Conservation (phyloP, 2,329 filamentous ascomycete genomes). For the Fusarium mexicanum region DNA sequence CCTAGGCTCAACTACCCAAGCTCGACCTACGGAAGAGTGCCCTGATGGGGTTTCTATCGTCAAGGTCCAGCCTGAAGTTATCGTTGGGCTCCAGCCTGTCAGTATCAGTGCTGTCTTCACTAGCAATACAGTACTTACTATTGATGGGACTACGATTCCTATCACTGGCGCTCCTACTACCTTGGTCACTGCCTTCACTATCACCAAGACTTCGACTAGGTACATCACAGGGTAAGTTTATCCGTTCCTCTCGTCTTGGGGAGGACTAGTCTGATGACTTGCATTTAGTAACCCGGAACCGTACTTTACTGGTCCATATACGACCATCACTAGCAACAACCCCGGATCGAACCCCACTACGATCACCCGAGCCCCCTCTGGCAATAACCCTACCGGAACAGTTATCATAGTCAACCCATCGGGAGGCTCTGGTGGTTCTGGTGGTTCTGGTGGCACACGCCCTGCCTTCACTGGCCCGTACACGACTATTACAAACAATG, state of each 20-base stretch:
- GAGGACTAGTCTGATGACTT: background rate
- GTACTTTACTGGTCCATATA: background rate
- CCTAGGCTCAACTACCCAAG: background rate
- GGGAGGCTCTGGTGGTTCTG: no score
- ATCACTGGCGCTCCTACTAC: slow-evolving; percentile 5
- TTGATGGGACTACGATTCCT: background rate
- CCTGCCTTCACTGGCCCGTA: background rate
- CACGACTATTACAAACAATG: background rate
- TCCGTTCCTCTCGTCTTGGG: accelerated
- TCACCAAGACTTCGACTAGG: background rate
- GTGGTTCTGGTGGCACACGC: background rate
- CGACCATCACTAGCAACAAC: background rate
- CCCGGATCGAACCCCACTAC: background rate
- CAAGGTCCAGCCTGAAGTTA: background rate
- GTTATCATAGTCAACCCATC: background rate
- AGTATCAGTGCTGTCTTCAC: background rate
- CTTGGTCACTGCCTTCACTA: background rate
- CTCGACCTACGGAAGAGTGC: background rate
- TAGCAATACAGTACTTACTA: background rate
- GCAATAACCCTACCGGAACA: background rate
- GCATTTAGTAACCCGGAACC: background rate
- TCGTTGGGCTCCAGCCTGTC: background rate
- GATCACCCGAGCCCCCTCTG: background rate
- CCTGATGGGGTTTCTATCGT: background rate
- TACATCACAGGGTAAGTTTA: background rate